Base-by-base conservation (phyloP, 2,329 filamentous ascomycete species). In the Cordyceps tenuipes region DNA sequence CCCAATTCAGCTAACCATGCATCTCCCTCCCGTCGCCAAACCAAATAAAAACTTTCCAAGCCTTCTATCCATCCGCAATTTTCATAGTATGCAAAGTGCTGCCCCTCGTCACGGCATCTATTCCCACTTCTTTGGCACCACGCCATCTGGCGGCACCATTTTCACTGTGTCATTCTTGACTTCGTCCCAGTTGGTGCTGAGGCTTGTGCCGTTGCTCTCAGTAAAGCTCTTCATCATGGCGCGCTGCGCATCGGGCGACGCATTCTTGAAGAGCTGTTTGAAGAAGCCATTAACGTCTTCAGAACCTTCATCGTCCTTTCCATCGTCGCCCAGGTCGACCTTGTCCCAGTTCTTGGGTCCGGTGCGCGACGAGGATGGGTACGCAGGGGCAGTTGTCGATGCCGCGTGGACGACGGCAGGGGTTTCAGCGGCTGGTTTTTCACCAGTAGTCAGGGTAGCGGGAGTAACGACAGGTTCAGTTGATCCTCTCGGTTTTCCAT, bases 201-300 rank as follows among this genome's bases (percentile, higher is more conserved):
- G 76, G 3, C 89, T 83, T 0, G 94, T 99, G 5, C 94, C 94
- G 66, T 95, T 94, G 73, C 92, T 97, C 79, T 99, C 93, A 15
- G 85, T 81, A 69, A 90, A 97, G 70, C 90, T 96, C 83, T 99
- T 99, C 85, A 95, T 90, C 94, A 99, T 99, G 9, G 94, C 94
- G 2, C 91, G 85, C 69, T 86, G 85, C 61, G 90, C 90, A 66
- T 99, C 93, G 0, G 87, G 84, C 53, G 88, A 85, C 0, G 90
- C 86, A 41, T 78, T 79, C 63, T 88, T 85, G 75, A 93, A 97
- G 1, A 99, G 78, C 68, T 88, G 86, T 79, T 95, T 94, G 79
- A 99, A 99, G 76, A 97, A 97, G 12, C 73, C 70, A 67, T 95
- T 88, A 9, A 91, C 85, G 31, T 88, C 83, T 62, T 82, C 79